Conservation (phyloP, 2,329 filamentous ascomycete species). For the Aspergillus fischeri region DNA sequence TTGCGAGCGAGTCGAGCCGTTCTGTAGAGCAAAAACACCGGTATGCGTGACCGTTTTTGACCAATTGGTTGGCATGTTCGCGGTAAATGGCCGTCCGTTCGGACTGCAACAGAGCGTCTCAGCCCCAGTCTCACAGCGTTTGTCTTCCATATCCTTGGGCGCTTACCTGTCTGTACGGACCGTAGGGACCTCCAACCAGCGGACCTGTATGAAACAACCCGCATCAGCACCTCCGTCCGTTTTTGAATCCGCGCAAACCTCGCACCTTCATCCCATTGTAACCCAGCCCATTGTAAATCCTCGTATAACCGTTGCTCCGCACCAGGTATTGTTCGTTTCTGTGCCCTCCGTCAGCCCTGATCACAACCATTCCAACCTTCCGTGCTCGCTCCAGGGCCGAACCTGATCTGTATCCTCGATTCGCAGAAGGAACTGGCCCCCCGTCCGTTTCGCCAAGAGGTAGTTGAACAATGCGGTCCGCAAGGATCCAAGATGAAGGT, state of each 20-base stretch:
- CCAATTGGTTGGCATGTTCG: constrained; percentile 63
- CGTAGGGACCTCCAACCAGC: constrained; percentile 71
- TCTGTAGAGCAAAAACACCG: constrained; percentile 85
- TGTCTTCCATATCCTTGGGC: background rate
- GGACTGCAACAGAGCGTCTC: constrained; percentile 52
- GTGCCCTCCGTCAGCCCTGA: constrained; percentile 27
- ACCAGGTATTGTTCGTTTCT: constrained; percentile 76
- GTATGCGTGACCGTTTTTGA: constrained; percentile 73
- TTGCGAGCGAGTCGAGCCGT: constrained; percentile 64
- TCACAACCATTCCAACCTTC: background rate
- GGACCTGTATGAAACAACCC: constrained; percentile 54
- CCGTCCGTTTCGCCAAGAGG: constrained; percentile 78
- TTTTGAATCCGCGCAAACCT: background rate
- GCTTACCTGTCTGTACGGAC: constrained; percentile 76
- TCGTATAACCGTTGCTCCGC: constrained; percentile 73
- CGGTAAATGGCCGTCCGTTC: constrained; percentile 71
- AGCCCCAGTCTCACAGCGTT: background rate
- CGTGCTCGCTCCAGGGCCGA: constrained; percentile 20
- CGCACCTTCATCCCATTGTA: constrained; percentile 87
- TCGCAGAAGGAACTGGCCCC: constrained; percentile 83
- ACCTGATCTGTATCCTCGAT: constrained; percentile 96
- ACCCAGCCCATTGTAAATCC: constrained; percentile 82
- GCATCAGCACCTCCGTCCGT: background rate
- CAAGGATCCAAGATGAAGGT: constrained; percentile 85
- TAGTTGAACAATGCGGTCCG: constrained; percentile 96